A percentile compares a stretch with the other conserved stretches of the same genome.
phyloP scores from a whole-genome alignment of 2,329 filamentous ascomycete species.

The Didymella exigua region DNA sequence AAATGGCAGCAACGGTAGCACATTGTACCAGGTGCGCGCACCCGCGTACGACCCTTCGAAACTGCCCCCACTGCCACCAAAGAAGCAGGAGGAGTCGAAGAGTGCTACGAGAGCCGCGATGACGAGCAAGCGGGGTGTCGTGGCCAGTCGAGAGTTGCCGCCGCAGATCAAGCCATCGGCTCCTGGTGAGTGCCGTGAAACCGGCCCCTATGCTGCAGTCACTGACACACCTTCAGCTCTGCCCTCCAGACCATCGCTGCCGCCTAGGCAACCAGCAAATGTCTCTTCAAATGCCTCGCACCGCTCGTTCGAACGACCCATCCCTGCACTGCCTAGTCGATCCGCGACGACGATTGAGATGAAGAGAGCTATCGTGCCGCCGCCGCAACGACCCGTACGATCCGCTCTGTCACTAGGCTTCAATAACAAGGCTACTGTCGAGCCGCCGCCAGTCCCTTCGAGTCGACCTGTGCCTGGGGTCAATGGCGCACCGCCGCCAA shows the following conservation, averaged over 20 bases:
- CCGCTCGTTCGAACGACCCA: conserved; percentile 20
- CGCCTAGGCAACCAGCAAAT: conserved; percentile 23
- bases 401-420: conserved; percentile 56
- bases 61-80: conserved; percentile 61
- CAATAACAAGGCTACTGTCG: conserved; percentile 51
- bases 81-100: conserved; percentile 49
- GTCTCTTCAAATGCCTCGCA: conserved; percentile 9
- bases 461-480: conserved; percentile 25
- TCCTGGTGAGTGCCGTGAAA: conserved; percentile 27
- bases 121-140: conserved; percentile 41
- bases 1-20: conserved; percentile 42
- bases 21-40: conserved; percentile 54
- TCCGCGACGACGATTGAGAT: conserved; percentile 10
- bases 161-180: conserved; percentile 36
- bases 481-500: conserved; percentile 52
- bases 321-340: conserved; percentile 25
- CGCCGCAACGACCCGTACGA: conserved; percentile 35
- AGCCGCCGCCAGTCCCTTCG: conserved; percentile 38
- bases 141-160: conserved; percentile 32
- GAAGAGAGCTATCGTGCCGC: conserved; percentile 33
- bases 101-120: conserved; percentile 47
- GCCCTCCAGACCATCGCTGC: conserved; percentile 29
- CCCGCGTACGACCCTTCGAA: conserved; percentile 63
- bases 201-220: too few species aligned
- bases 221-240: conserved; percentile 18